phyloP scores from a whole-genome alignment of 805 yeast genomes.

The Zygoascus tannicola region DNA sequence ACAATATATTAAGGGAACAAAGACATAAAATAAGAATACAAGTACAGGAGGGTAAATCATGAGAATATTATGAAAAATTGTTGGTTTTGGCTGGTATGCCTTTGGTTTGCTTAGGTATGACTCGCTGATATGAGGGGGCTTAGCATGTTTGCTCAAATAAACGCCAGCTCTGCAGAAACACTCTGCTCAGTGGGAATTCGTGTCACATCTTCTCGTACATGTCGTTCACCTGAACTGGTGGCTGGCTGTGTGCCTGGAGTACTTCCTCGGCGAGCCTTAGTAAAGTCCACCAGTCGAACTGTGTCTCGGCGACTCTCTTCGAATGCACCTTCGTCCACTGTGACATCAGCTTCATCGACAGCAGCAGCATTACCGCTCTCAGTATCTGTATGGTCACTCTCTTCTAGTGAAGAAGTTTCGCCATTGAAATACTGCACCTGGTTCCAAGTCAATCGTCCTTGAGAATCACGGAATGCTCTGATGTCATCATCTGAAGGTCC shows the following conservation, averaged over 20 bases:
- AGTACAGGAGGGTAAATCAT: not conserved
- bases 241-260: not conserved
- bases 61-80: too few relatives aligned
- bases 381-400: slow-evolving; percentile 1
- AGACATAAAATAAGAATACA: not conserved
- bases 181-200: slow-evolving; percentile 4
- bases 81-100: too few relatives aligned
- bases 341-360: not conserved
- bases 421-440: slow-evolving; percentile 8
- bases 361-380: slow-evolving; percentile 10
- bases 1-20: not conserved
- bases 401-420: slow-evolving; percentile 1
- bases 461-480: slow-evolving; percentile 25
- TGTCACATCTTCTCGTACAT: not conserved
- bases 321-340: not conserved
- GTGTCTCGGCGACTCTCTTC: slow-evolving; percentile 18
- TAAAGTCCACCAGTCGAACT: slow-evolving; percentile 32
- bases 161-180: slow-evolving; percentile 26
- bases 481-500: slow-evolving; percentile 15
- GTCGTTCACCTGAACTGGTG: not conserved
- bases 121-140: too few relatives aligned
- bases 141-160: slow-evolving; percentile 21
- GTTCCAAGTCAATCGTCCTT: slow-evolving; percentile 28
- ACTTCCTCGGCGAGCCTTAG: slow-evolving; percentile 17
- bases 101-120: too few relatives aligned